Percentiles rank a stretch among this genome's conserved stretches.
phyloP scores from a whole-genome alignment of 345 rosid species.

The Gossypium sturtianum region DNA sequence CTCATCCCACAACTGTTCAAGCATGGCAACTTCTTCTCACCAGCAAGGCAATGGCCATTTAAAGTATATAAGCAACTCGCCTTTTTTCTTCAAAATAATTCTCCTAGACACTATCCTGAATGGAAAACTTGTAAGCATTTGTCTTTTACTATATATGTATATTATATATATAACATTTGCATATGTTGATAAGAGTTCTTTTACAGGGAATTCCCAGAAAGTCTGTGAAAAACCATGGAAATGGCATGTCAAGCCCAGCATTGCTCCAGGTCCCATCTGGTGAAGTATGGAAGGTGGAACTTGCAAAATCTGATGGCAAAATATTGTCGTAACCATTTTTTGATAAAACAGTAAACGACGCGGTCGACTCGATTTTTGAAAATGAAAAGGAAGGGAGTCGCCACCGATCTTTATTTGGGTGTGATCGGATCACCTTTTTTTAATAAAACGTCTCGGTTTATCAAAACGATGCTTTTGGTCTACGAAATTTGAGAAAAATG shows the following conservation, averaged over 20 bases:
- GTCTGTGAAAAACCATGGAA: background rate
- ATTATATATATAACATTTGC: background rate
- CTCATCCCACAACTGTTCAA: background rate
- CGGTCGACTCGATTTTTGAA: too few relatives aligned
- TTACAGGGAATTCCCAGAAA: slow-evolving; percentile 2
- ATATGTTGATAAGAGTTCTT: background rate
- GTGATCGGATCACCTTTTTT: too few relatives aligned
- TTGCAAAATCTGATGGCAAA: background rate
- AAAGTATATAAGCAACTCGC: background rate
- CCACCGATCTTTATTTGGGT: too few relatives aligned
- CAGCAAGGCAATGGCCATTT: background rate
- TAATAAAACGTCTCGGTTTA: too few relatives aligned
- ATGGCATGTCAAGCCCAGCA: slow-evolving; percentile 1
- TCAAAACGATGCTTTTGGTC: too few relatives aligned
- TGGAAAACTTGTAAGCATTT: slow-evolving; percentile 7
- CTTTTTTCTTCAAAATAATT: slow-evolving; percentile 4
- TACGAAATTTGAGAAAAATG: too few relatives aligned
- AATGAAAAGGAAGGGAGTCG: too few relatives aligned
- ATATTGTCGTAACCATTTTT: too few relatives aligned
- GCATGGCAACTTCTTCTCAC: background rate
- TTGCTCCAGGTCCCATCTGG: slow-evolving; percentile 8
- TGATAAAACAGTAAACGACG: too few relatives aligned
- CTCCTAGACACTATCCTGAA: background rate
- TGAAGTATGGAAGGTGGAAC: slow-evolving; percentile 7
- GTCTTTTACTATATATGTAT: too few relatives aligned